Base-by-base conservation (phyloP, 768 basidiomycete species). In the Thelephora aurantiotincta region DNA sequence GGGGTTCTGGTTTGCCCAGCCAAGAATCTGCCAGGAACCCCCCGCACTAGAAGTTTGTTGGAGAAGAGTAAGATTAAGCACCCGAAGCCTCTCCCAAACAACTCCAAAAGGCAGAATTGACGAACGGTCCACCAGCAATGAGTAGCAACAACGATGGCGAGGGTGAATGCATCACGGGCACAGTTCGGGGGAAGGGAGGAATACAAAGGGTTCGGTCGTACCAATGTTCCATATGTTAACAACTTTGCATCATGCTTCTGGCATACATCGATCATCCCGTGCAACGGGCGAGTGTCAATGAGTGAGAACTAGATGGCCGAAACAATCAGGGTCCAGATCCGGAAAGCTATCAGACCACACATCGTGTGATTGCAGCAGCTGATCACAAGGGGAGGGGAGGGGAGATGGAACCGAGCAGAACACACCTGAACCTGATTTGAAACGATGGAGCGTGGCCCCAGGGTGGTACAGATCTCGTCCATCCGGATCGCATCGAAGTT, bases 391-490 rank as follows among this genome's bases (percentile, higher is more conserved):
- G 14, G 23, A 16, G 33, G 11, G 9, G 23, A 12, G 9, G 18
- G 5, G 33, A 34, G 33, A 33, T 4, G 47, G 26, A 14, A 42
- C 16, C 14, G 33, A 34, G 42, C 13, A 14, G 22, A 44, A 51
- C 62, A 41, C 59, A 86, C 86, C 71, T 83, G 86, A 6, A 90
- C 77, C 64, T 90, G 87, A 60, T 90, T 89, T 9, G 85, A 81
- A 33, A 84, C 81, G 43, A 90, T 75, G 26, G 70, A 71, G 2
- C 78, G 82, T 1, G 77, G 74, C 4, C 82, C 84, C 19, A 87
- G 64, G 43, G 75, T 70, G 13, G 79, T 75, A 62, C 88, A 90
- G 46, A 89, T 85, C 60, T 89, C 84, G 58, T 86, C 81, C 35
- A 78, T 83, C 43, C 74, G 70, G 41, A 73, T 70, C 0, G 84